These are phyloP conservation scores for Penicillium sclerotigenum DNA, from an alignment of 2,329 filamentous ascomycete species.

Conservation along the genomic window DNA sequence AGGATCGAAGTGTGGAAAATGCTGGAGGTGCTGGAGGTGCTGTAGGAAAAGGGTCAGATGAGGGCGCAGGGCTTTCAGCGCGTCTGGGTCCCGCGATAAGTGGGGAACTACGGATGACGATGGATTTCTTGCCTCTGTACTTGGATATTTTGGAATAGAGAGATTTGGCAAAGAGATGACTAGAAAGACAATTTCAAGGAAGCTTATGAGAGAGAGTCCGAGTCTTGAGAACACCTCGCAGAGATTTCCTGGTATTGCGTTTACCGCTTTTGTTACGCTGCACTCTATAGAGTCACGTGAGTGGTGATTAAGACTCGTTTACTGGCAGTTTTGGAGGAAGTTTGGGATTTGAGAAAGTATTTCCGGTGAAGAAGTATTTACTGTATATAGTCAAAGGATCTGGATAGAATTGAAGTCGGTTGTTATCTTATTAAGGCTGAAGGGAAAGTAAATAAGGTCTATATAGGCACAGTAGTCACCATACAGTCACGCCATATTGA, in stretches of 20 bases:
- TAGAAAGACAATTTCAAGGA: background rate
- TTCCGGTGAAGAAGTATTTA: background rate
- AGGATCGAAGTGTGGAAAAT: conserved; percentile 13
- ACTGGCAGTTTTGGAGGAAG: background rate
- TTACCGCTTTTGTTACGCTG: conserved; percentile 15
- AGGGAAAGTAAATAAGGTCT: background rate
- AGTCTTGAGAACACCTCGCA: conserved; percentile 5
- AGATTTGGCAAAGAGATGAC: background rate
- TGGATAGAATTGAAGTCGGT: no score
- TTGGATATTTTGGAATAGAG: background rate
- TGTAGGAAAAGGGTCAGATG: conserved; percentile 27
- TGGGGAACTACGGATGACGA: conserved; percentile 21
- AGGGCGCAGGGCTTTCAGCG: conserved; percentile 27
- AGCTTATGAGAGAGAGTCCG: background rate
- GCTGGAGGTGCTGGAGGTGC: conserved; percentile 17
- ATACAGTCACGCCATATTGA: background rate
- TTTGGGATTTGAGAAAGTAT: background rate
- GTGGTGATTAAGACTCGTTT: background rate
- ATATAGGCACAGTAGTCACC: no score
- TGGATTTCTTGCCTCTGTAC: conserved; percentile 1
- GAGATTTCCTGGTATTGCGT: conserved; percentile 22
- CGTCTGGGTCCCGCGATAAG: conserved; percentile 26
- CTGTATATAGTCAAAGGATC: no score
- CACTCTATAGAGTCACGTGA: conserved; percentile 19
- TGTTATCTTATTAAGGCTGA: background rate